Conservation (phyloP, 352 stramenopile species). For the Aphanomyces astaci region DNA sequence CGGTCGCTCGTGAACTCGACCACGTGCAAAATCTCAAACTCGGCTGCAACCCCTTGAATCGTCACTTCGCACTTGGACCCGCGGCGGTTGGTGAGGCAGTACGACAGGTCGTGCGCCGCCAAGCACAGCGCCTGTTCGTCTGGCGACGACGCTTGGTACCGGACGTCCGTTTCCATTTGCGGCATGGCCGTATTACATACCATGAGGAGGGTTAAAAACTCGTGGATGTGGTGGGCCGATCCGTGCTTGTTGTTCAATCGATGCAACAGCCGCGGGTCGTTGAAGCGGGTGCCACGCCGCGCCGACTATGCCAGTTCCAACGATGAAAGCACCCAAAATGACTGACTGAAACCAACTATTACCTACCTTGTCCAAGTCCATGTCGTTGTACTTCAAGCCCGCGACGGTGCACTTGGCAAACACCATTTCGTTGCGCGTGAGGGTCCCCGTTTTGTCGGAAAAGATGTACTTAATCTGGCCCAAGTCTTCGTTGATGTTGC, state of each 20-base stretch:
- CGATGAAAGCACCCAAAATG: not conserved
- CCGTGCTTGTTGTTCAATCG: constrained; percentile 72
- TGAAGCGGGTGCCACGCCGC: constrained; percentile 67
- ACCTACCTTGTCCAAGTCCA: constrained; percentile 43
- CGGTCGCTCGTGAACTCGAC: constrained; percentile 98
- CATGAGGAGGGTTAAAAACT: constrained; percentile 73
- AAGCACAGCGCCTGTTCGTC: constrained; percentile 77
- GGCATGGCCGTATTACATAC: constrained; percentile 86
- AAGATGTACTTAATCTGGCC: constrained; percentile 88
- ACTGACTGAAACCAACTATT: not conserved
- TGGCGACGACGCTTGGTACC: constrained; percentile 80
- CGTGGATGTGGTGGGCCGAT: constrained; percentile 77
- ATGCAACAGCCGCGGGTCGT: constrained; percentile 59
- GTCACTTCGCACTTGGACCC: constrained; percentile 55
- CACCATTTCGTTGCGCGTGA: constrained; percentile 85
- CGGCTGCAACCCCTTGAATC: constrained; percentile 57
- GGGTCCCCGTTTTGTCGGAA: constrained; percentile 81
- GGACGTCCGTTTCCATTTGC: constrained; percentile 62
- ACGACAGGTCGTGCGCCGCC: constrained; percentile 64
- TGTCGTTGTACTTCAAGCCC: constrained; percentile 86
- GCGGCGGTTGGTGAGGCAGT: constrained; percentile 55
- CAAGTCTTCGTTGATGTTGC: constrained; percentile 84
- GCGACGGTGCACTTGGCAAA: constrained; percentile 90
- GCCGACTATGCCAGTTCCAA: constrained; percentile 24
- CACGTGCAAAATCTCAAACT: constrained; percentile 91